Conservation (phyloP, 2,329 filamentous ascomycete species). For the Monilinia aucupariae region DNA sequence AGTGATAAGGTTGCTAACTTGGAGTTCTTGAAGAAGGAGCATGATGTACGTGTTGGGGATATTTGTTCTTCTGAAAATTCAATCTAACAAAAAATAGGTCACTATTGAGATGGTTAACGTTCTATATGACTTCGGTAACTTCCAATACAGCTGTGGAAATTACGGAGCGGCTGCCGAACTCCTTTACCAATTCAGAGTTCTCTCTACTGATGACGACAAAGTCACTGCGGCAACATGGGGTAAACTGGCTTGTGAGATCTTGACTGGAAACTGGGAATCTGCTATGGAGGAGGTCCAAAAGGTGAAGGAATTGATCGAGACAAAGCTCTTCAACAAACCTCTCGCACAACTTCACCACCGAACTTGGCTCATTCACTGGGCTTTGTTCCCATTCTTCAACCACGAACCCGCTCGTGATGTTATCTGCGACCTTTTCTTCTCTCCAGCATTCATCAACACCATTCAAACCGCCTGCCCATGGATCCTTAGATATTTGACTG, state of each 20-base stretch:
- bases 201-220: conserved; percentile 98
- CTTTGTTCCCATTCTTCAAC: conserved; percentile 98
- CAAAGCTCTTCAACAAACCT: conserved; percentile 91
- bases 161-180: conserved; percentile 86
- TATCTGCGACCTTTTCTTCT: conserved; percentile 95
- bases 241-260: conserved; percentile 92
- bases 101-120: conserved; percentile 94
- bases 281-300: conserved; percentile 88
- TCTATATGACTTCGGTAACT: conserved; percentile 92
- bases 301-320: conserved; percentile 88
- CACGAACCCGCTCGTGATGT: conserved; percentile 84
- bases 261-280: conserved; percentile 90
- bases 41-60: conserved; percentile 58
- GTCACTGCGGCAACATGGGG: conserved; percentile 95
- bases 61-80: conserved; percentile 5
- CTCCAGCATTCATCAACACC: conserved; percentile 95
- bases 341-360: conserved; percentile 93
- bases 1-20: conserved; percentile 99
- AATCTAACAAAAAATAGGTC: conserved; percentile 46
- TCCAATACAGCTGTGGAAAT: conserved; percentile 96
- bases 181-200: conserved; percentile 94
- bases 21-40: conserved; percentile 94
- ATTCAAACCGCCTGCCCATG: conserved; percentile 97
- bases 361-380: conserved; percentile 97
- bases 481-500: conserved; percentile 89